Evolutionary conservation across 2,329 filamentous ascomycete species (phyloP).

Genomic region (Trichoderma afroharzianum): DNA sequence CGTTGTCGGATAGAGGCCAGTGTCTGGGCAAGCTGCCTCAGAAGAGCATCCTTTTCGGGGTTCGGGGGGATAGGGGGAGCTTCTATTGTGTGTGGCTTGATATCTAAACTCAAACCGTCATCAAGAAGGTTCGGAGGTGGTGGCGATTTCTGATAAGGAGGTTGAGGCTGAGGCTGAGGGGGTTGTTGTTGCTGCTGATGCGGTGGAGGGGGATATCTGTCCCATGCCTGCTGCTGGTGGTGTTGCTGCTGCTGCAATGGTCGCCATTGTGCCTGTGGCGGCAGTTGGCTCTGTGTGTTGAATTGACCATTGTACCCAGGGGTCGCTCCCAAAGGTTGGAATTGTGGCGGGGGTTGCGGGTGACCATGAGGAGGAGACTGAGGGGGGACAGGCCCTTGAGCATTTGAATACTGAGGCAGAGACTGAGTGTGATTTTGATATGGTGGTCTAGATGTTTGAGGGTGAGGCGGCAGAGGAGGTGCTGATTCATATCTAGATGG

Average conservation of each 20-base stretch:
- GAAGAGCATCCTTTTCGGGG: conserved; percentile 86
- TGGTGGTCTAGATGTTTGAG: not conserved
- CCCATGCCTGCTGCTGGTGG: conserved; percentile 26
- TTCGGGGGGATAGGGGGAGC: conserved; percentile 91
- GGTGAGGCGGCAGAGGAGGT: conserved; percentile 42
- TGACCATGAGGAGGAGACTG: not conserved
- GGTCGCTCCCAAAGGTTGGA: not conserved
- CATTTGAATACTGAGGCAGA: not conserved
- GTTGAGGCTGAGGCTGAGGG: not conserved
- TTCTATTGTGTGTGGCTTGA: conserved; percentile 50
- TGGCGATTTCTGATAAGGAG: conserved; percentile 15
- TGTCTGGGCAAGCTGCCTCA: conserved; percentile 69
- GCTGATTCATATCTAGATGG: conserved; percentile 47
- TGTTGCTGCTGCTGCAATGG: not conserved
- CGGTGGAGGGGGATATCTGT: not conserved
- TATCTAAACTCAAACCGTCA: conserved; percentile 50
- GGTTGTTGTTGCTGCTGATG: conserved; percentile 22
- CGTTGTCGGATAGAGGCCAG: conserved; percentile 66
- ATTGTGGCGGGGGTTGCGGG: not conserved
- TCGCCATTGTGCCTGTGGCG: conserved; percentile 25
- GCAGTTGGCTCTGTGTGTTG: conserved; percentile 22
- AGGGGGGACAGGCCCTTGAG: not conserved
- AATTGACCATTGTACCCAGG: conserved; percentile 13
- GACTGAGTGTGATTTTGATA: conserved; percentile 1
- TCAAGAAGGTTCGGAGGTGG: conserved; percentile 52